Percentiles rank a stretch among this genome's conserved stretches.
Evolutionary conservation across 2,329 filamentous ascomycete species (phyloP).

Genomic region (Cladosporium sp.): DNA sequence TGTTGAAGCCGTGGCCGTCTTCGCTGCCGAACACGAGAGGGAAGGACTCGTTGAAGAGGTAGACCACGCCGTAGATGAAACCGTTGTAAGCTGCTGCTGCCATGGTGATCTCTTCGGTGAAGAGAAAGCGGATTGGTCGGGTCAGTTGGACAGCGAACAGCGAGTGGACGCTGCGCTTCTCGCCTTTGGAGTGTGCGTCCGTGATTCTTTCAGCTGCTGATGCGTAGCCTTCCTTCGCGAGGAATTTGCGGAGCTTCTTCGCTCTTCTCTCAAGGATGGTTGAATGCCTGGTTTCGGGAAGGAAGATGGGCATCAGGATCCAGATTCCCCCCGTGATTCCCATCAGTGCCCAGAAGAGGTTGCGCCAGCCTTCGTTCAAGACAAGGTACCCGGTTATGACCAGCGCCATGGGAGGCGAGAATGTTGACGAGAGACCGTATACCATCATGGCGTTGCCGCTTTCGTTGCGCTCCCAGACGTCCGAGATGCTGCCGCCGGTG

Average conservation of each 20-base stretch:
- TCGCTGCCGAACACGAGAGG: constrained; percentile 41
- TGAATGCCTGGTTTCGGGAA: constrained; percentile 29
- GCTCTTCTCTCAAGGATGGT: constrained; percentile 46
- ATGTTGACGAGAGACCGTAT: constrained; percentile 34
- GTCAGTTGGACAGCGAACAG: constrained; percentile 41
- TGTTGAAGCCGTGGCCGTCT: constrained; percentile 38
- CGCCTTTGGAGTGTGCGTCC: constrained; percentile 21
- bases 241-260: constrained; percentile 61
- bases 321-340: constrained; percentile 21
- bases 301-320: constrained; percentile 24
- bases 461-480: constrained; percentile 45
- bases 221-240: constrained; percentile 17
- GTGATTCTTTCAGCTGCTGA: constrained; percentile 15
- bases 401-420: constrained; percentile 33
- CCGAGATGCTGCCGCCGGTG: constrained; percentile 39
- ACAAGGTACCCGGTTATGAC: constrained; percentile 35
- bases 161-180: constrained; percentile 28
- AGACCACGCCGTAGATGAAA: constrained; percentile 47
- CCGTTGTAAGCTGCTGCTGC: constrained; percentile 47
- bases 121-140: constrained; percentile 47
- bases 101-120: constrained; percentile 45
- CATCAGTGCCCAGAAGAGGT: constrained; percentile 26
- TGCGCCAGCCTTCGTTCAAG: constrained; percentile 18
- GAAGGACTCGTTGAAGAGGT: constrained; percentile 49
- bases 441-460: constrained; percentile 41